phyloP scores from a whole-genome alignment of 176 grass and related monocot species.

The Hsuehochloa calcarea region DNA sequence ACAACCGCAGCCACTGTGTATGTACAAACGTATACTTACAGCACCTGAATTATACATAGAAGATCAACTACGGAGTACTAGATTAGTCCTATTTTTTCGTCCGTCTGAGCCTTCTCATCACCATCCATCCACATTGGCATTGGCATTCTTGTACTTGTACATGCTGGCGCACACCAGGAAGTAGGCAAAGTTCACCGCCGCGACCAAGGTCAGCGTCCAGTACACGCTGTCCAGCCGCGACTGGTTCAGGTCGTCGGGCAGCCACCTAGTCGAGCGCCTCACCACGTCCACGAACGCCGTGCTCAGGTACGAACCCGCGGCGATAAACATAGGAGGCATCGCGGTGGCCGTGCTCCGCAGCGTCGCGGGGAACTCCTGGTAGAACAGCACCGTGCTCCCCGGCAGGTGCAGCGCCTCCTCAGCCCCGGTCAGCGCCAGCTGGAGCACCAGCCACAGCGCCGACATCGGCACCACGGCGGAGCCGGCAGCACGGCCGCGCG shows the following conservation, averaged over 20 bases:
- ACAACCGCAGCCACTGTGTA: too few relatives aligned
- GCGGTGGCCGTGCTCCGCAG: constrained; percentile 43
- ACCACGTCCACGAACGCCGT: constrained; percentile 13
- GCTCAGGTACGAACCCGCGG: constrained; percentile 34
- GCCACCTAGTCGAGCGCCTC: constrained; percentile 21
- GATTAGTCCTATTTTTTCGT: too few relatives aligned
- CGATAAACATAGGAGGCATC: constrained; percentile 32
- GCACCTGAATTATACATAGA: too few relatives aligned
- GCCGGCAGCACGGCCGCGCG: background rate
- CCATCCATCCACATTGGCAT: background rate
- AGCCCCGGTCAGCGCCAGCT: constrained; percentile 7
- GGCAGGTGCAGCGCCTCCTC: constrained; percentile 39
- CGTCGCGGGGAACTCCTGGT: constrained; percentile 25
- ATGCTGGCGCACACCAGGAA: constrained; percentile 17
- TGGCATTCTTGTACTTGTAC: constrained; percentile 6
- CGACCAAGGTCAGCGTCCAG: constrained; percentile 1
- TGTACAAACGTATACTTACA: too few relatives aligned
- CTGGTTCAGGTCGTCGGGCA: constrained; percentile 29
- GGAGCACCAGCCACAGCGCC: constrained; percentile 26
- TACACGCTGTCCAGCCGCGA: constrained; percentile 35
- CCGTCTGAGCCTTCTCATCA: too few relatives aligned
- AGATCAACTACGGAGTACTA: too few relatives aligned
- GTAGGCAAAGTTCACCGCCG: constrained; percentile 22
- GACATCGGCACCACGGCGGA: constrained; percentile 26
- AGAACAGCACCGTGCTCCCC: constrained; percentile 28